Evolutionary conservation across 257 asterid species (phyloP), one percentile per base, ranked within the genome.

Genomic region (Perilla frutescens): DNA sequence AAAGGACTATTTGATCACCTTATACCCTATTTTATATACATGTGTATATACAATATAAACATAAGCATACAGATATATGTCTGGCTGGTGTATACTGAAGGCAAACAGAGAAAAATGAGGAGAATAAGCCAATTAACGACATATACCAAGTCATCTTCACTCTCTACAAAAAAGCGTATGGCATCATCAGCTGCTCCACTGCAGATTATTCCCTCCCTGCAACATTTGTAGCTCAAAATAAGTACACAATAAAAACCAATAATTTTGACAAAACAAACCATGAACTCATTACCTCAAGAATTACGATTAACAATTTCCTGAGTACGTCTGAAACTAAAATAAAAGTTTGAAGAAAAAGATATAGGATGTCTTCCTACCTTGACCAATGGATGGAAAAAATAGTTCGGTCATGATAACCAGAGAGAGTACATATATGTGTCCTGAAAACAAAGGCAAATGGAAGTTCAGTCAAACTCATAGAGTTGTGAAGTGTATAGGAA

Each of bases 171-270:
- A 62, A 95, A 77, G 72, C 99, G 85, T 76, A 95, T 89, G 70
- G 96, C 93, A 82, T 92, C 87, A 83, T 92, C 98, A 77, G 96
- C 97, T 68, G 97, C 98, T 67, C 94, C 99, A 74, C 73, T 90
- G 68, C 87, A 84, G 50, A 95, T 85, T 74, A 95, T 81, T 71
- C 96, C 98, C 58, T 90, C 98, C 79, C 99, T 95, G 77, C 56
- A 55, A 83, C 66, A 64, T 80, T 77, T 13, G 71, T 68, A 56
- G 29, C 65, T 64, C 43, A 37, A 44, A 41, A 75, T 75, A 59
- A 53, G 76, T 39, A 29, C 10, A 73, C 4, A 10, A 53, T 5
- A 66, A 34, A 66, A 70, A 37, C 36, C 36, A 8, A 56, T 40
- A 36, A 10, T 66, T 66, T 64, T 14, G 48, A 60, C 56, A 51